phyloP scores from a whole-genome alignment of 257 asterid genomes.

The Solanum gandarillasii region DNA sequence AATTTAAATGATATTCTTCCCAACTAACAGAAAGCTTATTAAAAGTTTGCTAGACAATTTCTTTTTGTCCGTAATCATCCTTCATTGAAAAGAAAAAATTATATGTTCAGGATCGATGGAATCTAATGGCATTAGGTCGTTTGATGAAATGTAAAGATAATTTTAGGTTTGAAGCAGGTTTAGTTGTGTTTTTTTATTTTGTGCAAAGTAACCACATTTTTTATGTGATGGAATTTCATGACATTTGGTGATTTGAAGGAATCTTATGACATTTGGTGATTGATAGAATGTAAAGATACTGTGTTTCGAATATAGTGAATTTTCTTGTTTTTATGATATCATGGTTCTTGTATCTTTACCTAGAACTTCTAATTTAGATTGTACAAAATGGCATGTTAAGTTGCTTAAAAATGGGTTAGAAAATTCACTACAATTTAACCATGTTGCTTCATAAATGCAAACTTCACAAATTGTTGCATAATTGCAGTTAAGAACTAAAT shows the following conservation, averaged over 20 bases:
- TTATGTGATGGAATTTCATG: not conserved
- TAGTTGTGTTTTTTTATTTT: not conserved
- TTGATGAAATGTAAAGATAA: not conserved
- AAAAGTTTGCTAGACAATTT: not conserved
- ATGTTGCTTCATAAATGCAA: not conserved
- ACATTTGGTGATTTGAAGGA: not conserved
- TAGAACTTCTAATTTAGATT: not conserved
- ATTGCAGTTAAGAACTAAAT: not conserved
- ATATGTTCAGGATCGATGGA: not conserved
- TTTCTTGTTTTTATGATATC: not conserved
- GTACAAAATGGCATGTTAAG: not conserved
- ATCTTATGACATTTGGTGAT: not conserved
- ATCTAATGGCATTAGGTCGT: not conserved
- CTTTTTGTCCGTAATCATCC: not conserved
- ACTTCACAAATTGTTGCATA: not conserved
- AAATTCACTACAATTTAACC: not conserved
- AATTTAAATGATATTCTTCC: not conserved
- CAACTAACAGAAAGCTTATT: not conserved
- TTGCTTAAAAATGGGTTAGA: not conserved
- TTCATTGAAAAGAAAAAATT: not conserved
- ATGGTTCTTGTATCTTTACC: not conserved
- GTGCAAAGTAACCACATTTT: not conserved
- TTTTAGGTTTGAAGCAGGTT: not conserved
- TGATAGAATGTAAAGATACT: not conserved
- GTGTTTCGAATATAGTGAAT: not conserved